These are phyloP conservation scores for Amphicarpaea edgeworthii DNA, from an alignment of 306 rosid genomes.

Conservation along the genomic window DNA sequence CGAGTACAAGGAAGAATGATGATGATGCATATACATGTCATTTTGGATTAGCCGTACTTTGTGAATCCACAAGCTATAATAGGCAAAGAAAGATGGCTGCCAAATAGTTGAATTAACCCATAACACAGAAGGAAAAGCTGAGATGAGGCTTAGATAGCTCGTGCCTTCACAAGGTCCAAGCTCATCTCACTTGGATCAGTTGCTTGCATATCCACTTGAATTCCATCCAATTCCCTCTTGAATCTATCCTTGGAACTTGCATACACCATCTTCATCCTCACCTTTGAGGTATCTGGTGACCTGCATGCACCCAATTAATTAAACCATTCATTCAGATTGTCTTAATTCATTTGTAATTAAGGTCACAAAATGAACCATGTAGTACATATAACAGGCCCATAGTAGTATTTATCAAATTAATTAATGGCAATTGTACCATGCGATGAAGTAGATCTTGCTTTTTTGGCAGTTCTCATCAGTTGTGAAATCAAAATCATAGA, in stretches of 20 bases:
- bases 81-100: constrained; percentile 43
- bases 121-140: constrained; percentile 19
- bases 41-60: constrained; percentile 31
- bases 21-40: constrained; percentile 41
- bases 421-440: constrained; percentile 67
- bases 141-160: constrained; percentile 57
- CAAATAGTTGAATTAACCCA: constrained; percentile 33
- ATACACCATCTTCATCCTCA: constrained; percentile 95
- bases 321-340: background rate
- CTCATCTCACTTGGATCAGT: constrained; percentile 96
- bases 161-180: constrained; percentile 76
- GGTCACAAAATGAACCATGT: background rate
- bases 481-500: constrained; percentile 78
- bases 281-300: constrained; percentile 85
- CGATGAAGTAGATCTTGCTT: constrained; percentile 92
- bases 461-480: constrained; percentile 83
- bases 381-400: background rate
- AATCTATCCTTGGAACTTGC: constrained; percentile 94
- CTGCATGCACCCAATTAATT: constrained; percentile 56
- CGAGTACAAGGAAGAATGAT: constrained; percentile 41
- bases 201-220: constrained; percentile 86
- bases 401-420: background rate
- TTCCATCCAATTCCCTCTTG: constrained; percentile 90
- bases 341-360: background rate
- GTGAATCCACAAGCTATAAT: constrained; percentile 41